Evolutionary conservation across 257 asterid species (phyloP), one percentile per base, ranked within the genome.

Genomic region (Nicotiana knightiana): DNA sequence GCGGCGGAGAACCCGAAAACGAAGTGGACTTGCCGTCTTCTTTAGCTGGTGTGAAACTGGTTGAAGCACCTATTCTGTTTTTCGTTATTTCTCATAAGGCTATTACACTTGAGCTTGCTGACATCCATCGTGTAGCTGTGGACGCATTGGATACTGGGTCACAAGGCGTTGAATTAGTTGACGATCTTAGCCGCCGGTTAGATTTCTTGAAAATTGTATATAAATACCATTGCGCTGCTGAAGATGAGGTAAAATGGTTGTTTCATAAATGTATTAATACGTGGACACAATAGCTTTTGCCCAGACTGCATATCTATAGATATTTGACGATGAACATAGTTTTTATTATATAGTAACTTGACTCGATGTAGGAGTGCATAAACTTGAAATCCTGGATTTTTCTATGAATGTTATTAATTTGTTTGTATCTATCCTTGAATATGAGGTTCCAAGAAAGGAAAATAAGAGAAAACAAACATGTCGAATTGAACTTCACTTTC

Each of bases 11-110:
- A 57, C 71, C 89, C 86, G 93, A 82, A 37, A 86, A 90, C 87
- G 97, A 89, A 84, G 98, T 91, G 84, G 91, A 89, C 37, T 62
- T 80, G 62, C 76, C 70, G 82, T 35, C 83, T 32, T 82, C 87
- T 35, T 79, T 89, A 70, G 81, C 89, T 63, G 93, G 92, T 48
- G 88, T 84, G 80, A 88, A 87, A 21, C 89, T 94, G 61, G 89
- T 85, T 82, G 97, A 93, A 24, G 91, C 97, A 3, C 97, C 98
- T 0, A 84, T 94, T 48, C 93, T 93, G 4, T 90, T 94, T 84
- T 87, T 94, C 18, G 98, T 92, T 46, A 88, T 86, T 57, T 89
- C 94, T 39, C 98, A 94, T n/a, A 93, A 92, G 88, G 97, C 93
- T 81, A 88, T 92, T 33, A 86, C 89, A 0, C 85, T 86, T 66